These are phyloP conservation scores for Jamesozyma spencerorum DNA, from an alignment of 805 yeast genomes.

Conservation along the genomic window DNA sequence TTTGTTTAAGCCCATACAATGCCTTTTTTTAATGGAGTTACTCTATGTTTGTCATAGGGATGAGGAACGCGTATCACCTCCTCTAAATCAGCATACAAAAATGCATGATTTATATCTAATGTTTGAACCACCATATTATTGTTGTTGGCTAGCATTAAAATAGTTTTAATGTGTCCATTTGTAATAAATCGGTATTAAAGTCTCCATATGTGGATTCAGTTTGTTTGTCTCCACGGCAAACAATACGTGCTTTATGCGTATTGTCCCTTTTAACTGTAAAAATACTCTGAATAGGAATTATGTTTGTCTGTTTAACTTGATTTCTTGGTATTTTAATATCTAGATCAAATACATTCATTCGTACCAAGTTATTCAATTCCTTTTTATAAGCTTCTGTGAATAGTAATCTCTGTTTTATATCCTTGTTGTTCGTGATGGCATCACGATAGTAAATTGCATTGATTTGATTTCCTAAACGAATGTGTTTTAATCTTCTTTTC, in stretches of 20 bases:
- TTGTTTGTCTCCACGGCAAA: neutral
- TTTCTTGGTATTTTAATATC: neutral
- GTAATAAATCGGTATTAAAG: neutral
- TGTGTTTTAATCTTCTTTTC: too few relatives aligned
- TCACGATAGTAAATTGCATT: neutral
- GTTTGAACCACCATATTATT: neutral
- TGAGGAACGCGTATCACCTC: conserved; percentile 3
- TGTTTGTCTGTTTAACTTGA: neutral
- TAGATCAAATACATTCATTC: neutral
- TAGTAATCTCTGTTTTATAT: neutral
- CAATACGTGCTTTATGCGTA: neutral
- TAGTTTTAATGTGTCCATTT: neutral
- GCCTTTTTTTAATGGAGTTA: neutral
- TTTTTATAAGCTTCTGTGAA: neutral
- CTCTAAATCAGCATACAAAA: conserved; percentile 1
- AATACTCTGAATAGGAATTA: neutral
- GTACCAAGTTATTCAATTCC: neutral
- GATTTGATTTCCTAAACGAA: too few relatives aligned
- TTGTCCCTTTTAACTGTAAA: neutral
- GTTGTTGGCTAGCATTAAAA: neutral
- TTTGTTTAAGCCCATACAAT: conserved; percentile 1
- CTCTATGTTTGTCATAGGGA: neutral
- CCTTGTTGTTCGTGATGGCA: neutral
- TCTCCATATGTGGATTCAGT: neutral
- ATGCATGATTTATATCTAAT: neutral